Base-by-base conservation (phyloP, 1,139 yeast genomes). In the Casaregolazyma suthepensis region DNA sequence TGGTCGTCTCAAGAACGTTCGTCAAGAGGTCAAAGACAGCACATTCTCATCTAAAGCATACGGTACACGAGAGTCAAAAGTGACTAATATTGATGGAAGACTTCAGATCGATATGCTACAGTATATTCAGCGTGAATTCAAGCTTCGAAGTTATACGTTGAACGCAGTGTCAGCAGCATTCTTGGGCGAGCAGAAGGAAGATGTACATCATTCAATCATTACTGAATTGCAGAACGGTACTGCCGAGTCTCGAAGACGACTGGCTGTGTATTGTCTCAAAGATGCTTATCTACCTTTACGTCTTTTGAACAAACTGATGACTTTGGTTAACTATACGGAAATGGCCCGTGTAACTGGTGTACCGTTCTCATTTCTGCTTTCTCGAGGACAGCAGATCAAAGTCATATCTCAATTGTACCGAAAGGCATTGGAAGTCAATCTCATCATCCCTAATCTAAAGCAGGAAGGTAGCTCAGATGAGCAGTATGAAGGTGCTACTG, bases 271-370 rank as follows among this genome's bases (percentile, higher is more conserved):
- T 69, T 94, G 99, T 77, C 75, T 94, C 64, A 94, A 94, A 65
- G 99, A 94, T 75, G 96, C 99, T 0, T 91, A 86, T 66, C 75
- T 94, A 48, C 99, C 99, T 0, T 68, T 93, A 64, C 74, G 99
- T 59, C 75, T 94, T 43, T 72, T 93, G 66, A 97, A 91, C 61
- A 94, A 91, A 64, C 77, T 94, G 52, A 94, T 94, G 99, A 91
- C 97, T 64, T 75, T 94, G 58, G 96, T 94, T 56, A 94, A 94
- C 64, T 93, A 94, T 70, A 91, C 98, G 0, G 99, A 94, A 72
- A 94, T 94, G 99, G 97, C 99, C 0, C 86, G 99, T 74, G 99
- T 94, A 43, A 93, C 99, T 0, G 99, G 99, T 58, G 98, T 94
- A 4, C 99, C 99, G 0, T 90, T 94, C 65, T 87, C 96, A 0